These are phyloP conservation scores for Xylaria scruposa DNA, from an alignment of 495 filamentous ascomycete species.

Conservation along the genomic window DNA sequence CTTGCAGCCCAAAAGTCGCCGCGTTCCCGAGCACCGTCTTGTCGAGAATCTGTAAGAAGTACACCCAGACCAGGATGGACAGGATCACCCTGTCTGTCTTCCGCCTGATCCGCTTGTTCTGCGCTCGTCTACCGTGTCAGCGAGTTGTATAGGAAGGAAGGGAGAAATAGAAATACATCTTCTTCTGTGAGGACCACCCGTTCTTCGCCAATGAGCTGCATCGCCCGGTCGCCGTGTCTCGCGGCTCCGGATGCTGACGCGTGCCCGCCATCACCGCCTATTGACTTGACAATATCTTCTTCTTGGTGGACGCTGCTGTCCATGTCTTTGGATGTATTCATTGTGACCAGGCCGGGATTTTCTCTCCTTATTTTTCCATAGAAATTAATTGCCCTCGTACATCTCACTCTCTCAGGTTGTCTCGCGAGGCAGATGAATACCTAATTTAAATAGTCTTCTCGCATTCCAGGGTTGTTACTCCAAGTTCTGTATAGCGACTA, in stretches of 20 bases:
- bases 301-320: slow-evolving; percentile 16
- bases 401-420: too few relatives aligned
- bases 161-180: slow-evolving; percentile 40
- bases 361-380: background rate
- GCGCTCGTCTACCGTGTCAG: slow-evolving; percentile 19
- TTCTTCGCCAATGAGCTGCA: slow-evolving; percentile 25
- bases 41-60: slow-evolving; percentile 69
- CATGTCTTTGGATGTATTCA: slow-evolving; percentile 21
- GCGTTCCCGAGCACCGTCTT: slow-evolving; percentile 69
- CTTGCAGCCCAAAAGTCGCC: slow-evolving; percentile 65
- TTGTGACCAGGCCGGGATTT: background rate
- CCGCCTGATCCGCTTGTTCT: slow-evolving; percentile 61
- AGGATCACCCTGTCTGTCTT: slow-evolving; percentile 68
- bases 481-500: background rate
- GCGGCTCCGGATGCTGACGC: background rate
- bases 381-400: background rate
- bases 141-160: background rate
- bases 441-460: slow-evolving; percentile 3
- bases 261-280: background rate
- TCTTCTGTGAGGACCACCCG: slow-evolving; percentile 56
- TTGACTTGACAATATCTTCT: slow-evolving; percentile 2
- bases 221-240: slow-evolving; percentile 19
- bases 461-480: background rate
- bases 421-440: background rate
- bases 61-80: slow-evolving; percentile 66